Evolutionary conservation across 306 rosid genomes (phyloP).

Genomic region (Sechiopsis laciniata): DNA sequence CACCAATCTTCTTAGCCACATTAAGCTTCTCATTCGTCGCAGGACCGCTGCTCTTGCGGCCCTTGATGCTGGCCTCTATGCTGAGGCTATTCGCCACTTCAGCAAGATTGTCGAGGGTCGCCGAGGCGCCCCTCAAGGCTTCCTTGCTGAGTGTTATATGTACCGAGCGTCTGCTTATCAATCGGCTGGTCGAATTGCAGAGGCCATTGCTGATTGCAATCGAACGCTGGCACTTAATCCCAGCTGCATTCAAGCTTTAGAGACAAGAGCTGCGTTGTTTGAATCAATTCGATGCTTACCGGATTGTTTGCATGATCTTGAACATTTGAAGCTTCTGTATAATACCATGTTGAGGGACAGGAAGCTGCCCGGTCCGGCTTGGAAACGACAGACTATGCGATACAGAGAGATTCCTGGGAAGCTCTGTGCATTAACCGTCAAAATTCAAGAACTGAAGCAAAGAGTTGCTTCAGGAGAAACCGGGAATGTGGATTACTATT

Average conservation of each 20-base stretch:
- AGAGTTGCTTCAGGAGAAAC: constrained; percentile 72
- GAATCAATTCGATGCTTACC: constrained; percentile 79
- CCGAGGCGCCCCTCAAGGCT: constrained; percentile 80
- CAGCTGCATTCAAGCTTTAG: constrained; percentile 74
- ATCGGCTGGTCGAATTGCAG: constrained; percentile 68
- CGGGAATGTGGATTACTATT: constrained; percentile 65
- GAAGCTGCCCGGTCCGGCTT: constrained; percentile 77
- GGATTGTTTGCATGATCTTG: constrained; percentile 78
- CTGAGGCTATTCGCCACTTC: constrained; percentile 93
- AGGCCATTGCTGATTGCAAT: constrained; percentile 85
- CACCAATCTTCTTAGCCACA: constrained; percentile 63
- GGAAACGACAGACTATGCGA: constrained; percentile 74
- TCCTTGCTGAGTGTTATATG: constrained; percentile 84
- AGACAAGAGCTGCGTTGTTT: constrained; percentile 67
- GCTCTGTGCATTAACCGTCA: constrained; percentile 53
- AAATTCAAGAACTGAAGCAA: constrained; percentile 58
- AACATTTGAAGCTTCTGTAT: constrained; percentile 81
- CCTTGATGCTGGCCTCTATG: constrained; percentile 68
- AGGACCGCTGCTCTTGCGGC: constrained; percentile 82
- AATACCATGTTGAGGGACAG: constrained; percentile 74
- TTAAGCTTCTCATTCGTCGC: constrained; percentile 77
- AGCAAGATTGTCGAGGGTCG: constrained; percentile 84
- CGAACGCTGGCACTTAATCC: constrained; percentile 76
- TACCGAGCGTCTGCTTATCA: constrained; percentile 65
- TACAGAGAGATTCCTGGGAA: constrained; percentile 87